Percentiles rank a stretch among this genome's conserved stretches.
phyloP scores from a whole-genome alignment of 2,329 filamentous ascomycete species.

The Rhytidhysteron rufulum region DNA sequence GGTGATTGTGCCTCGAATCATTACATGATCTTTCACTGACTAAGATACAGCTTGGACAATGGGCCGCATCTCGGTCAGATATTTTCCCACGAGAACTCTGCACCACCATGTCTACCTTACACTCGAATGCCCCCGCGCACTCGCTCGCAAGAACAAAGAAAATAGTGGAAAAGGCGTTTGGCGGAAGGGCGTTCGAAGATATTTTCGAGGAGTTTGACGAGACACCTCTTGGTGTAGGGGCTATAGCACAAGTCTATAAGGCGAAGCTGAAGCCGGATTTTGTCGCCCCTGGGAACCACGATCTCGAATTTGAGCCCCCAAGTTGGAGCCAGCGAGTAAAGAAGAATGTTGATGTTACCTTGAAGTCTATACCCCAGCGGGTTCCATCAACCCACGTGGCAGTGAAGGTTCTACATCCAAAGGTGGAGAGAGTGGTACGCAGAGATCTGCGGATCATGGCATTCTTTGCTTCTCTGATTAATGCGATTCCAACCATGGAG shows the following conservation, averaged over 20 bases:
- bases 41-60: constrained; percentile 74
- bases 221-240: constrained; percentile 83
- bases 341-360: constrained; percentile 77
- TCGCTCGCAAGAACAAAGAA: constrained; percentile 73
- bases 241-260: constrained; percentile 96
- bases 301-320: constrained; percentile 48
- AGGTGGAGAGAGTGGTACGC: constrained; percentile 84
- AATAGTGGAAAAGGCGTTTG: constrained; percentile 79
- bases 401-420: constrained; percentile 90
- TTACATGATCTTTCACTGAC: not conserved
- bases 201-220: constrained; percentile 97
- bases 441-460: constrained; percentile 91
- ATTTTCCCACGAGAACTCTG: constrained; percentile 95
- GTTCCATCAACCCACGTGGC: constrained; percentile 92
- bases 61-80: constrained; percentile 93
- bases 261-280: constrained; percentile 83
- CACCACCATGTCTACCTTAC: constrained; percentile 85
- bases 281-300: constrained; percentile 58
- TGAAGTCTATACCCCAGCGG: constrained; percentile 80
- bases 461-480: constrained; percentile 81
- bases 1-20: constrained; percentile 45
- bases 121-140: constrained; percentile 92
- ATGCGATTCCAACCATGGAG: constrained; percentile 87
- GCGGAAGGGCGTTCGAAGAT: constrained; percentile 73
- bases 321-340: constrained; percentile 67